Evolutionary conservation across 2,329 filamentous ascomycete species (phyloP).

Genomic region (Venturia effusa): DNA sequence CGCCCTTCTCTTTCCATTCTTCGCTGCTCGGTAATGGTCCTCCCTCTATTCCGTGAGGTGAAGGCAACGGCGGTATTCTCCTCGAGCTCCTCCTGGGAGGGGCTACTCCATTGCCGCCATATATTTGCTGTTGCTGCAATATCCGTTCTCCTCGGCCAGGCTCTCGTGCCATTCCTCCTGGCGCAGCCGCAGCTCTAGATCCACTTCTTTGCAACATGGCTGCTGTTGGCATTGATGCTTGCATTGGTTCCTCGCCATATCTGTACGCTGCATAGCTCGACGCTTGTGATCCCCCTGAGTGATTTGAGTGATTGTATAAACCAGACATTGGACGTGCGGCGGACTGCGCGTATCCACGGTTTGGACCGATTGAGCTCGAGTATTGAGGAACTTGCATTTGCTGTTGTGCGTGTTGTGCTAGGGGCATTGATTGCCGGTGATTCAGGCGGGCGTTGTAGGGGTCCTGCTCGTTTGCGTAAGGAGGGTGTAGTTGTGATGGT

Average conservation of each 20-base stretch:
- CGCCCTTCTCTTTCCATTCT: slow-evolving; percentile 92
- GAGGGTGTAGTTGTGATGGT: slow-evolving; percentile 16
- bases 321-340: slow-evolving; percentile 30
- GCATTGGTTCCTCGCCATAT: slow-evolving; percentile 32
- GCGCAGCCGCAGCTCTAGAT: slow-evolving; percentile 48
- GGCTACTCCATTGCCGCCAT: slow-evolving; percentile 48
- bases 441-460: slow-evolving; percentile 25
- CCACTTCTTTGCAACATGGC: slow-evolving; percentile 40
- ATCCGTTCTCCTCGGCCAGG: slow-evolving; percentile 58
- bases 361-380: not conserved
- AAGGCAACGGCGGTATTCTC: slow-evolving; percentile 41
- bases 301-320: slow-evolving; percentile 39
- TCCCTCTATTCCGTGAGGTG: slow-evolving; percentile 46
- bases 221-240: slow-evolving; percentile 25
- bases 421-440: slow-evolving; percentile 33
- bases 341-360: slow-evolving; percentile 7
- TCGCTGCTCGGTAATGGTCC: slow-evolving; percentile 59
- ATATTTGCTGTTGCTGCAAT: slow-evolving; percentile 35
- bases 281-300: slow-evolving; percentile 33
- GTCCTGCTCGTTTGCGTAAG: slow-evolving; percentile 19
- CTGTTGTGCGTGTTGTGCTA: slow-evolving; percentile 28
- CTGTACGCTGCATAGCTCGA: slow-evolving; percentile 33
- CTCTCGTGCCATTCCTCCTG: slow-evolving; percentile 55
- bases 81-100: slow-evolving; percentile 70
- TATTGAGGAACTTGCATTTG: slow-evolving; percentile 17